phyloP scores from a whole-genome alignment of 345 rosid genomes.

The Euphorbia pulcherrima region DNA sequence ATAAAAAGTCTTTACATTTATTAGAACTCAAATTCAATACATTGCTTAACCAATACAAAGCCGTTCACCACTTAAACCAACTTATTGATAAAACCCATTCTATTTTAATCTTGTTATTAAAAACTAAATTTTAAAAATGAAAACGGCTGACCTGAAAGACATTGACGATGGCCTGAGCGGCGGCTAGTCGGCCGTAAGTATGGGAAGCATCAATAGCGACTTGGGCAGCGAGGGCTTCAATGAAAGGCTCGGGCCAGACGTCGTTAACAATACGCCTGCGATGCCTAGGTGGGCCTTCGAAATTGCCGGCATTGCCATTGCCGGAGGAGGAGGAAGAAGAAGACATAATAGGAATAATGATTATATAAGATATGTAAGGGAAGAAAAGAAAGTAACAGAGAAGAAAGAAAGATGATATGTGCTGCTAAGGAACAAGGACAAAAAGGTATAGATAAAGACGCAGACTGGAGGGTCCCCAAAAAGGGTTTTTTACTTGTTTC shows the following conservation, averaged over 20 bases:
- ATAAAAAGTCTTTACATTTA: no score
- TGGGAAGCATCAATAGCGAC: conserved; percentile 64
- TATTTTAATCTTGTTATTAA: no score
- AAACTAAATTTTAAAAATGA: no score
- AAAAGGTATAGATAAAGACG: conserved; percentile 69
- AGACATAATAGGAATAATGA: not conserved
- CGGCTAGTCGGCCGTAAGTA: conserved; percentile 57
- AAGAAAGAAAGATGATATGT: conserved; percentile 23
- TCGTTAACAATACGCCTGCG: conserved; percentile 54
- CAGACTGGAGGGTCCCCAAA: conserved; percentile 51
- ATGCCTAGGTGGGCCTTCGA: conserved; percentile 52
- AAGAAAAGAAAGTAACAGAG: not conserved
- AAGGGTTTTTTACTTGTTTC: not conserved
- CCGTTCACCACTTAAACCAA: no score
- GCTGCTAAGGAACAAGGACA: conserved; percentile 48
- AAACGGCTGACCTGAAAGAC: conserved; percentile 89
- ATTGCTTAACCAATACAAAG: no score
- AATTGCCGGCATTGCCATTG: conserved; percentile 14
- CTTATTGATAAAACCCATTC: no score
- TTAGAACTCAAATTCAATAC: no score
- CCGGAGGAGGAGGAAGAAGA: conserved; percentile 29
- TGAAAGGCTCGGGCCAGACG: conserved; percentile 87
- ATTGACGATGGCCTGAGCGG: conserved; percentile 66
- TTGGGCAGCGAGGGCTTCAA: conserved; percentile 75
- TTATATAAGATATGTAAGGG: not conserved